Evolutionary conservation across 1,284 basidiomycete species (phyloP).

Genomic region (Cerioporus squamosus): DNA sequence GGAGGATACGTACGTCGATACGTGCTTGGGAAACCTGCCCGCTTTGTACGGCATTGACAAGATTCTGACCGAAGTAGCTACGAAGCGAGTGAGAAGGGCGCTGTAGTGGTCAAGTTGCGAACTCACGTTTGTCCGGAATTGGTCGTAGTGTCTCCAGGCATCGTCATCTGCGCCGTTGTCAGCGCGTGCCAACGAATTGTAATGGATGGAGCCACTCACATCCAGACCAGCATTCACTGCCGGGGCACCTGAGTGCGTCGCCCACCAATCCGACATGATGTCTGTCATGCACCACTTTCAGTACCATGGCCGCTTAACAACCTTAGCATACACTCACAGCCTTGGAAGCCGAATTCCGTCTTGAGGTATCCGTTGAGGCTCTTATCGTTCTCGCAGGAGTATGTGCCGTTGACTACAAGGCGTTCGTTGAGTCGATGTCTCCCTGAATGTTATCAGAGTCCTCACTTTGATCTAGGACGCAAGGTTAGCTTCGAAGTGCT

Average conservation of each 20-base stretch:
- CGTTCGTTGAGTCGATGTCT: neutral
- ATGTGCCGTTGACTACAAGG: slow-evolving; percentile 63
- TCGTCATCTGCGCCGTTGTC: slow-evolving; percentile 48
- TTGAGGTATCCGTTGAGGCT: slow-evolving; percentile 73
- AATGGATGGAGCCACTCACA: slow-evolving; percentile 37
- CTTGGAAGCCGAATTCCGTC: slow-evolving; percentile 73
- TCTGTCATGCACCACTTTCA: slow-evolving; percentile 14
- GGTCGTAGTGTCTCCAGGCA: slow-evolving; percentile 57
- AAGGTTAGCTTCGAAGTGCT: neutral
- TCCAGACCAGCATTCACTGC: slow-evolving; percentile 65
- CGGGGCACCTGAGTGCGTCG: slow-evolving; percentile 38
- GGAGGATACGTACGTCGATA: slow-evolving; percentile 16
- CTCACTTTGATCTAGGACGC: slow-evolving; percentile 45
- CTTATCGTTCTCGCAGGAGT: slow-evolving; percentile 70
- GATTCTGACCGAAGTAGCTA: slow-evolving; percentile 26
- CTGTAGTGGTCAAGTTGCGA: neutral
- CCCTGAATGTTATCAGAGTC: neutral
- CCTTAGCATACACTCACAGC: slow-evolving; percentile 47
- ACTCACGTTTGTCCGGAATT: slow-evolving; percentile 40
- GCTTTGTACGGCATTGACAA: slow-evolving; percentile 25
- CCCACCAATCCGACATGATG: slow-evolving; percentile 48
- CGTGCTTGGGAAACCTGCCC: slow-evolving; percentile 23
- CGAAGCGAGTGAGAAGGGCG: no score
- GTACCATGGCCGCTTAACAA: neutral
- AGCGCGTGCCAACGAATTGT: neutral